Evolutionary conservation across 2,329 filamentous ascomycete species (phyloP).

Genomic region (Penicillium rolfsii): DNA sequence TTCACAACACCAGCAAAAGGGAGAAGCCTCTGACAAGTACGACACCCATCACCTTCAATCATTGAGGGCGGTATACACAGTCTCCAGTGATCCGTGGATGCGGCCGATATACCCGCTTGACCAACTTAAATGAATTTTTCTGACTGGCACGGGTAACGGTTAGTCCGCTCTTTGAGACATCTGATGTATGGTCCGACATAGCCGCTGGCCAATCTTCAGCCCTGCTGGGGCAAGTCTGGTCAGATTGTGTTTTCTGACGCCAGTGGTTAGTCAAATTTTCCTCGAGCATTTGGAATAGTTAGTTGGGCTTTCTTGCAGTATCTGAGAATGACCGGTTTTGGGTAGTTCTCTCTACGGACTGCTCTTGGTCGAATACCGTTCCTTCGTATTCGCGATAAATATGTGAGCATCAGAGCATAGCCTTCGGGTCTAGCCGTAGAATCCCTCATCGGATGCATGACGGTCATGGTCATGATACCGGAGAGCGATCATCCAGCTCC

Average conservation of each 20-base stretch:
- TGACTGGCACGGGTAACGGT: constrained; percentile 11
- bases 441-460: not conserved
- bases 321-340: not conserved
- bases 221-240: constrained; percentile 10
- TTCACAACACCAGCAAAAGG: not conserved
- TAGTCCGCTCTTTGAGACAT: constrained; percentile 12
- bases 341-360: not conserved
- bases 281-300: not conserved
- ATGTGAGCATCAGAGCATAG: not conserved
- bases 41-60: not conserved
- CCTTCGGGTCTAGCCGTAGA: not conserved
- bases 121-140: not conserved
- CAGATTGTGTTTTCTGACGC: constrained; percentile 16
- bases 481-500: not conserved
- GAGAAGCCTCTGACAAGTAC: not conserved
- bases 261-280: not conserved
- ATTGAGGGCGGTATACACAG: not conserved
- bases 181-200: constrained; percentile 17
- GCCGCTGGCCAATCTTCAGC: constrained; percentile 19
- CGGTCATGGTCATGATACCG: not conserved
- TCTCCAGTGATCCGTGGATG: not conserved
- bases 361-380: not conserved
- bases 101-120: not conserved
- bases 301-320: constrained; percentile 1
- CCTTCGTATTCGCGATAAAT: not conserved